These are phyloP conservation scores for Anethum foeniculum DNA, from an alignment of 140 eudicot genomes.

Conservation along the genomic window DNA sequence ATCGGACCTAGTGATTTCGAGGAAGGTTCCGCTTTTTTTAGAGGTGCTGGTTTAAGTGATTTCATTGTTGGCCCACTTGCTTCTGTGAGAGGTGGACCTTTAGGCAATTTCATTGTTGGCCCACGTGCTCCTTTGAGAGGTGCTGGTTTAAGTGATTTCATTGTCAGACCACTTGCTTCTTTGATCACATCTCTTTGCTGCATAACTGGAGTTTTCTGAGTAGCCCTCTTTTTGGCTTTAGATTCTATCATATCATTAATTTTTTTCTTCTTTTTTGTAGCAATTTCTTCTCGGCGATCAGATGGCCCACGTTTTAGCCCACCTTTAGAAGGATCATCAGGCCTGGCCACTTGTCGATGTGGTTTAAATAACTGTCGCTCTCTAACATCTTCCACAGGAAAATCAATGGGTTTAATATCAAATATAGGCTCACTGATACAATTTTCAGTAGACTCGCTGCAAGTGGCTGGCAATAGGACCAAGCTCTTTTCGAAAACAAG, in stretches of 20 bases:
- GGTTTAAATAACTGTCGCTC: constrained; percentile 27
- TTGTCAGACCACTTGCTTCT: constrained; percentile 12
- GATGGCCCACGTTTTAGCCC: constrained; percentile 72
- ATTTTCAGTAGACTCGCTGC: constrained; percentile 30
- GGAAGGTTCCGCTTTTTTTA: constrained; percentile 29
- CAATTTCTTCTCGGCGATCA: constrained; percentile 60
- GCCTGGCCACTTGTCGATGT: constrained; percentile 29
- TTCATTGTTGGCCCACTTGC: constrained; percentile 20
- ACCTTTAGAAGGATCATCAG: constrained; percentile 62
- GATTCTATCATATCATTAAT: constrained; percentile 32
- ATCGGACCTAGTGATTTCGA: constrained; percentile 38
- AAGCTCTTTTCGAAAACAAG: constrained; percentile 70
- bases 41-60: constrained; percentile 26
- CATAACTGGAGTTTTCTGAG: constrained; percentile 18
- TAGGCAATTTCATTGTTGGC: constrained; percentile 22
- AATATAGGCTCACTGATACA: constrained; percentile 20
- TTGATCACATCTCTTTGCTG: constrained; percentile 10
- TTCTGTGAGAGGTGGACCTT: constrained; percentile 18
- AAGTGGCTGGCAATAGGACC: constrained; percentile 21
- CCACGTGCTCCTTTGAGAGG: constrained; percentile 16
- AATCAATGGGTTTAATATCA: constrained; percentile 13
- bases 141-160: constrained; percentile 31
- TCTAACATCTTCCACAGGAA: constrained; percentile 20
- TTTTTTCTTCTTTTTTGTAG: constrained; percentile 42
- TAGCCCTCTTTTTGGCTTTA: constrained; percentile 24